Evolutionary conservation across 2,329 filamentous ascomycete species (phyloP), one percentile per base, ranked within the genome.

Genomic region (Sporothrix pallida): DNA sequence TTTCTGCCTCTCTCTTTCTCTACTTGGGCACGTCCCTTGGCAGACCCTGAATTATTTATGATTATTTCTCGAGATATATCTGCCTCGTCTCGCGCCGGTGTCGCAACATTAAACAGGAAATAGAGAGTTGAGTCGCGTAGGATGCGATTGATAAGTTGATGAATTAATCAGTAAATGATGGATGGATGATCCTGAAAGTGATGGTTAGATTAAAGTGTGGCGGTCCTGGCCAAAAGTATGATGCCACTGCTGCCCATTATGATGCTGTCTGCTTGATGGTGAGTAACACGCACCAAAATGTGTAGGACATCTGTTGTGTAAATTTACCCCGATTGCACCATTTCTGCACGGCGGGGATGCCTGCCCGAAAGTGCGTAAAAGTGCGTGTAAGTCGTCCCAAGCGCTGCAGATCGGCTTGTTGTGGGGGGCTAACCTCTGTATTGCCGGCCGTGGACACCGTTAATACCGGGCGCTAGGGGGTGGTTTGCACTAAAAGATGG

Each of bases 181-280:
- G 23, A 26, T 26, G 23, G 23, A 26, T 26, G 23, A 26, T 26
- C 23, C 23, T 26, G 23, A 26, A 26, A 26, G 31, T 37, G 31
- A 37, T 37, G 31, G 31, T 37, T 3, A 37, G 31, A 37, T 37
- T 37, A 37, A 37, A 37, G 31, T 37, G 31, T 37, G 31, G 31
- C 31, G 31, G 31, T 3, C 31, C 31, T 37, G 31, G 31, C 31
- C 2, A 37, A 7, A 37, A 6, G 2, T 26, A 70, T 70, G 67
- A 70, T 70, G 50, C 67, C 67, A 70, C 67, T 42, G 31, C 31
- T 46, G 10, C 1, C 50, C 67, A 70, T 70, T 56, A 70, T 70
- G 67, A 12, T 70, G 67, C 50, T 54, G 48, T n/a, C 13, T 20
- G 31, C 12, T 6, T 44, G 60, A 9, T 2, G 31, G 4, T 1